Evolutionary conservation across 257 asterid species (phyloP).

Genomic region (Penstemon barbatus): DNA sequence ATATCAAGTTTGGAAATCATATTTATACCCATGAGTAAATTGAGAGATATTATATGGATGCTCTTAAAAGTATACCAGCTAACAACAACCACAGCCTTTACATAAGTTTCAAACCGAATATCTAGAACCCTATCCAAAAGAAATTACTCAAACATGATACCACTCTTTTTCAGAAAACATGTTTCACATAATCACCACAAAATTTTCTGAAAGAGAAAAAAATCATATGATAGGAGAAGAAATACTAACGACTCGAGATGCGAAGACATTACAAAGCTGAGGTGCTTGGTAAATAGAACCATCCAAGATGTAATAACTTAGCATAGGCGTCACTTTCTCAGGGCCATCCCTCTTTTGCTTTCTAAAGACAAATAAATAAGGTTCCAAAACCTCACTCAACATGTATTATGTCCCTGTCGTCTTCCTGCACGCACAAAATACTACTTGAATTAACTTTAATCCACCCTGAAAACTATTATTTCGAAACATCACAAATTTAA

Average conservation of each 20-base stretch:
- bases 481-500: too few relatives aligned
- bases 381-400: slow-evolving; percentile 91
- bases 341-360: slow-evolving; percentile 99
- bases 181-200: not conserved
- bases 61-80: slow-evolving; percentile 14
- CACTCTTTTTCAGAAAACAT: not conserved
- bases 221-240: slow-evolving; percentile 18
- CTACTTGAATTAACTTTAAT: slow-evolving; percentile 9
- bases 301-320: slow-evolving; percentile 83
- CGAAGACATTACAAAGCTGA: slow-evolving; percentile 88
- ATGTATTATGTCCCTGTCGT: slow-evolving; percentile 79
- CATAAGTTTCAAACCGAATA: slow-evolving; percentile 14
- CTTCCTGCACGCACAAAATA: slow-evolving; percentile 59
- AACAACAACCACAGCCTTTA: slow-evolving; percentile 3
- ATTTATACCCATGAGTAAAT: too few relatives aligned
- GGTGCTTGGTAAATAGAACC: slow-evolving; percentile 98
- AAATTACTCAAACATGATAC: too few relatives aligned
- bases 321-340: slow-evolving; percentile 87
- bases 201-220: not conserved
- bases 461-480: not conserved
- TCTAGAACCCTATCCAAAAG: slow-evolving; percentile 1
- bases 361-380: slow-evolving; percentile 79
- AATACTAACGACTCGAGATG: slow-evolving; percentile 83
- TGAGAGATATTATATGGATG: not conserved
- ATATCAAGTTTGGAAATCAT: not conserved